Evolutionary conservation across 371 early-diverging fungal species (phyloP).

Genomic region (Lichtheimia hyalospora): DNA sequence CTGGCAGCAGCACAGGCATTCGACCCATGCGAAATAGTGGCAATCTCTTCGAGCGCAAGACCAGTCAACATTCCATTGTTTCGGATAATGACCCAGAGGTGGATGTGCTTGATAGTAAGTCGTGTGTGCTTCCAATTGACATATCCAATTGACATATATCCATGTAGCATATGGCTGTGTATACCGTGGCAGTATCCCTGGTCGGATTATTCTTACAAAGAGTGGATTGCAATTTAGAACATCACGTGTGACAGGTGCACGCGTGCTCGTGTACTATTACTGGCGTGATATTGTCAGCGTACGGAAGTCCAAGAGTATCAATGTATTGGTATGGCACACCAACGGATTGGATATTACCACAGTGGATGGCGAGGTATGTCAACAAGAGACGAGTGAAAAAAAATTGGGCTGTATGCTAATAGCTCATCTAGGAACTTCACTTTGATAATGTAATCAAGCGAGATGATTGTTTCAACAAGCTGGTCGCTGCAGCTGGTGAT

Average conservation of each 20-base stretch:
- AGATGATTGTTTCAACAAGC: constrained; percentile 42
- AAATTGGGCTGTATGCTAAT: too few relatives aligned
- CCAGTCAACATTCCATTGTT: constrained; percentile 3
- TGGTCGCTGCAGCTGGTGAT: constrained; percentile 33
- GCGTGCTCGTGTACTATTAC: constrained; percentile 30
- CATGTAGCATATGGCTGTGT: constrained; percentile 33
- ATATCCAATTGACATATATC: neutral
- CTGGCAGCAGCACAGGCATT: neutral
- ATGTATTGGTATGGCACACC: constrained; percentile 37
- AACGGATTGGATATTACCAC: constrained; percentile 32
- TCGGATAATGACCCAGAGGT: constrained; percentile 2
- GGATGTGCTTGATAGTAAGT: constrained; percentile 16
- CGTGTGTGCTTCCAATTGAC: neutral
- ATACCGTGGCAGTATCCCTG: constrained; percentile 35
- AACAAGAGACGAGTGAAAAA: neutral
- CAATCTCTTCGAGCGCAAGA: constrained; percentile 13
- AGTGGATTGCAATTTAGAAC: constrained; percentile 33
- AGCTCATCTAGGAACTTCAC: constrained; percentile 15
- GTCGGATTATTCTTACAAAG: constrained; percentile 21
- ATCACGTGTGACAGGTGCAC: constrained; percentile 37
- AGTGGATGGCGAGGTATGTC: constrained; percentile 24
- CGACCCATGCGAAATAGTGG: neutral
- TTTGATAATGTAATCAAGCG: constrained; percentile 42
- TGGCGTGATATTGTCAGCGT: constrained; percentile 35
- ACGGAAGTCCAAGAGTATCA: constrained; percentile 35